Evolutionary conservation across 768 basidiomycete species (phyloP).

Genomic region (Crepidotus variabilis): DNA sequence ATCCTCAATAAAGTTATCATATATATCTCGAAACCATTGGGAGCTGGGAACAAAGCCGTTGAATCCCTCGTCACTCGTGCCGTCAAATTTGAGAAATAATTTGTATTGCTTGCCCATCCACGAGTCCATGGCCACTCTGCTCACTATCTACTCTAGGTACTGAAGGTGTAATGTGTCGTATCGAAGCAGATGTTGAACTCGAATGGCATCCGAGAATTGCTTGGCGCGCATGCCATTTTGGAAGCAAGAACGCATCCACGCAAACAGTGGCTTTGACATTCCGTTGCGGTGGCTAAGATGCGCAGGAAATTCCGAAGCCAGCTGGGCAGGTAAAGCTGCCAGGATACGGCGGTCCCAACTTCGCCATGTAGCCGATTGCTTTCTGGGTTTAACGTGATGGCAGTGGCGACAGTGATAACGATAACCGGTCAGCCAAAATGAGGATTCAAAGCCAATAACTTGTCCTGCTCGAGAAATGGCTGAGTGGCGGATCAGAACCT

Average conservation of each 20-base stretch:
- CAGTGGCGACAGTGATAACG: constrained; percentile 19
- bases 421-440: constrained; percentile 15
- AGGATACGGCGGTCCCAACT: constrained; percentile 24
- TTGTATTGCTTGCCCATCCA: constrained; percentile 3
- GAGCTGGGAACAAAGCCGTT: constrained; percentile 21
- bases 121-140: background rate
- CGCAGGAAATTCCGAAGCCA: constrained; percentile 24
- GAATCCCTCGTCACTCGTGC: constrained; percentile 8
- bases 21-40: constrained; percentile 20
- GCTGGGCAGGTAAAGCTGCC: constrained; percentile 10
- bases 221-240: constrained; percentile 23
- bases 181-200: constrained; percentile 15
- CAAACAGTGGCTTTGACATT: constrained; percentile 7
- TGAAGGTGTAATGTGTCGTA: constrained; percentile 19
- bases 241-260: constrained; percentile 20
- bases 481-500: background rate
- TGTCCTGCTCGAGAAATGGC: too few species aligned
- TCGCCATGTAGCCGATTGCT: constrained; percentile 15
- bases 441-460: background rate
- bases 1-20: constrained; percentile 19
- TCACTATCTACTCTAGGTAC: constrained; percentile 8
- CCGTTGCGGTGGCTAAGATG: constrained; percentile 18
- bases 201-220: constrained; percentile 22
- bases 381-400: constrained; percentile 5
- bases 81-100: constrained; percentile 17